Base-by-base conservation (phyloP, 306 rosid species). In the Cicer arietinum region DNA sequence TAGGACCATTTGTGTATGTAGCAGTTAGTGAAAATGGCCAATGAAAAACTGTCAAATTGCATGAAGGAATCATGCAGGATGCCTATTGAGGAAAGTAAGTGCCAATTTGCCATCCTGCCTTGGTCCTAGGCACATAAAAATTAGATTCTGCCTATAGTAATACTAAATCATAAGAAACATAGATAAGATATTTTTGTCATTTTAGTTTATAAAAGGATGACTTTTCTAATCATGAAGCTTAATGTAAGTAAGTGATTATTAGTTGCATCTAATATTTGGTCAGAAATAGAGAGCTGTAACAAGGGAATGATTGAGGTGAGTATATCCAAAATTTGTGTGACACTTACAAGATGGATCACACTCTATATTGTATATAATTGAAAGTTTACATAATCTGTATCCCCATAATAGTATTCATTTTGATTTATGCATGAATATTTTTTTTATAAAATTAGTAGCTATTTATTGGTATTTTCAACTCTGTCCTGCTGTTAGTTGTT, bases 1-100 rank as follows among this genome's bases (percentile, higher is more conserved):
- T 76, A 48, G 87, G 77, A 71, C 89, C 97, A n/a, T 88, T 93
- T 83, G 93, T 93, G 3, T 91, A 93, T 72, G 85, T 88, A 11
- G 98, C 90, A 1, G 86, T 89, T 39, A 67, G 71, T 53, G 86
- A 86, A 67, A 73, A 25, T 51, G 16, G 40, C 18, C 74, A 37
- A 10, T 48, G 30, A 76, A 69, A 69, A 61, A 4, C 58, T 51
- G 75, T 22, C 41, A 58, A 22, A 14, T 58, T 40, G 41, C 39
- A 12, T 58, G 17, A 48, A 48, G 17, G 14, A 2, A 25, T 13
- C 53, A 14, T 48, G n/a, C 17, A 48, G 53, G 17, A 48, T 48
- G 53, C 6, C 14, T 48, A n/a, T 25, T 25, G 30, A 25, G 30
- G 30, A 25, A 25, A 25, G 30, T 25, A 43, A 48, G 13, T 48